phyloP scores from a whole-genome alignment of 1,284 basidiomycete genomes.

The Trametes sp. region DNA sequence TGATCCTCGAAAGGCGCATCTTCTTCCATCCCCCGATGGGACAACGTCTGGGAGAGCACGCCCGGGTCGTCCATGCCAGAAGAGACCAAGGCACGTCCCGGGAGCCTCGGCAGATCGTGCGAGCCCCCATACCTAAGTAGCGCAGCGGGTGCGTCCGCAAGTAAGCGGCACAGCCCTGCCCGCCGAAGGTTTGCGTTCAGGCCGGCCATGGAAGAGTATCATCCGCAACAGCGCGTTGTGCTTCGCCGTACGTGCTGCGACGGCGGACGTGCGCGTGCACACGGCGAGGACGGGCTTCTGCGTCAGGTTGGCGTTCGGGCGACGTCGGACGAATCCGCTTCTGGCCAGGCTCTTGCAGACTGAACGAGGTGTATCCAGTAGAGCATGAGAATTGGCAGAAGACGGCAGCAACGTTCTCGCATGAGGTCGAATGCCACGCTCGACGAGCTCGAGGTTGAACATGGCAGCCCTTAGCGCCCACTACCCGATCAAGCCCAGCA shows the following conservation, averaged over 20 bases:
- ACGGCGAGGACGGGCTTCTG: constrained; percentile 13
- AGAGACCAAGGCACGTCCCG: neutral
- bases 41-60: neutral
- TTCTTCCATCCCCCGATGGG: neutral
- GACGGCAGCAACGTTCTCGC: no score
- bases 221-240: constrained; percentile 1
- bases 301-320: constrained; percentile 14
- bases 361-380: neutral
- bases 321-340: neutral
- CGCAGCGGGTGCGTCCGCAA: neutral
- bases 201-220: neutral
- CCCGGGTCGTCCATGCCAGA: neutral
- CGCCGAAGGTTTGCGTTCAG: neutral
- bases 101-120: neutral
- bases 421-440: no score
- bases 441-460: no score
- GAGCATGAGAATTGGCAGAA: no score
- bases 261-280: neutral
- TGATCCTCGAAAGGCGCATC: neutral
- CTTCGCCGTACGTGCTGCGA: neutral
- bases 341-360: neutral
- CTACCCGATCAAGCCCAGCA: constrained; percentile 10
- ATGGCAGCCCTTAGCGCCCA: neutral
- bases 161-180: constrained; percentile 6
- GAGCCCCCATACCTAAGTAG: neutral